phyloP scores from a whole-genome alignment of 2,329 filamentous ascomycete genomes.

The Ceratocystis ficicola region DNA sequence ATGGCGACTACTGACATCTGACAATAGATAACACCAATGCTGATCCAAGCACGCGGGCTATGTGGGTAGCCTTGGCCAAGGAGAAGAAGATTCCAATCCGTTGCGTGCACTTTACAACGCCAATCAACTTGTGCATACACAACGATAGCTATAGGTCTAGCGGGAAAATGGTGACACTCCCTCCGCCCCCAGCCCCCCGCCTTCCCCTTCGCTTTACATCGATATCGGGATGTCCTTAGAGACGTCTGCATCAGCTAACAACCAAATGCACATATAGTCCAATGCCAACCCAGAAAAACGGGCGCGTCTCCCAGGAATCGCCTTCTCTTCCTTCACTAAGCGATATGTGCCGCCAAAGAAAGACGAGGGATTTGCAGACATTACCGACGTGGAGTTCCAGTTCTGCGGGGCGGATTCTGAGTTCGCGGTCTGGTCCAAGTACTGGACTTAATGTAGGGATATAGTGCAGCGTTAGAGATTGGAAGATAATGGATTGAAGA shows the following conservation, averaged over 20 bases:
- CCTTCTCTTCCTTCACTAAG: conserved; percentile 63
- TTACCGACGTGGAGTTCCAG: conserved; percentile 61
- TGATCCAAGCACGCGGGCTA: conserved; percentile 59
- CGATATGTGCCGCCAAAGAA: conserved; percentile 60
- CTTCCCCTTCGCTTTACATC: no score
- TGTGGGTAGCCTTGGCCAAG: conserved; percentile 66
- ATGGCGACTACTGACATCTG: not conserved
- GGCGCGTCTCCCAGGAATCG: conserved; percentile 59
- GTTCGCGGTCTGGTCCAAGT: conserved; percentile 59
- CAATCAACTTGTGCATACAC: conserved; percentile 60
- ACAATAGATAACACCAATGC: conserved; percentile 85
- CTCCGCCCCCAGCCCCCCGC: no score
- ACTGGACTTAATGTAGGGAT: conserved; percentile 49
- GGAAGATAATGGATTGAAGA: not conserved
- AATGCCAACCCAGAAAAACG: conserved; percentile 65
- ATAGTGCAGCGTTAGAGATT: no score
- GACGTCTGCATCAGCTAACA: no score
- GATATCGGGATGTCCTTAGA: no score
- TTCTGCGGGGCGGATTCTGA: conserved; percentile 60
- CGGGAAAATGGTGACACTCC: conserved; percentile 33
- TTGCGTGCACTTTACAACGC: conserved; percentile 72
- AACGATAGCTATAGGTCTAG: conserved; percentile 75
- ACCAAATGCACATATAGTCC: not conserved
- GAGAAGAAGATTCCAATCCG: conserved; percentile 63
- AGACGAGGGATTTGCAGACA: conserved; percentile 73